phyloP scores from a whole-genome alignment of 129 eudicot genomes.

The Arctium lappa region DNA sequence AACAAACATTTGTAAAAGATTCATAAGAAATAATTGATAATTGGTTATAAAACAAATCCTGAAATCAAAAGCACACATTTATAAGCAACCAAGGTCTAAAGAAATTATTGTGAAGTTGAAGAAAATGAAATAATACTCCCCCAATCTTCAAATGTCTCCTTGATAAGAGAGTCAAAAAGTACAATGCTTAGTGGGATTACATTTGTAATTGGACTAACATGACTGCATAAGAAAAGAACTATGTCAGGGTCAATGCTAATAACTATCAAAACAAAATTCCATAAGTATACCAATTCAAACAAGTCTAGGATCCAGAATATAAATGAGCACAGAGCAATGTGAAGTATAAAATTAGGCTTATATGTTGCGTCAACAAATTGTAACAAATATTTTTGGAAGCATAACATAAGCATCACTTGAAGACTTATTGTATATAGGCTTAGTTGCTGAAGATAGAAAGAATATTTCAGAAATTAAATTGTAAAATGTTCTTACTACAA shows the following conservation, averaged over 20 bases:
- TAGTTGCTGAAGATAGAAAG: too few relatives aligned
- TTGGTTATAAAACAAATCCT: not conserved
- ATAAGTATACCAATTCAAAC: not conserved
- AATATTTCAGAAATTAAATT: too few relatives aligned
- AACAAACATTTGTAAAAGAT: too few relatives aligned
- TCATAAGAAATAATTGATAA: not conserved
- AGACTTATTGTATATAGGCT: not conserved
- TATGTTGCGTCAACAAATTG: not conserved
- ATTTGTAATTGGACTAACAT: too few relatives aligned
- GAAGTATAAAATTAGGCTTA: not conserved
- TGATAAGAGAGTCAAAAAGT: not conserved
- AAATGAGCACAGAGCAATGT: not conserved
- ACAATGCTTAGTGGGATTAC: too few relatives aligned
- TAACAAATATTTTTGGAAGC: not conserved
- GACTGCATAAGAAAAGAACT: too few relatives aligned
- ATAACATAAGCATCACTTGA: too few relatives aligned
- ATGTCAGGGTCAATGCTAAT: slow-evolving; percentile 11
- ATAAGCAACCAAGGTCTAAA: not conserved
- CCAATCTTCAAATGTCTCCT: slow-evolving; percentile 99
- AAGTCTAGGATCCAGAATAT: not conserved
- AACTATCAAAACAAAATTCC: not conserved
- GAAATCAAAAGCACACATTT: not conserved
- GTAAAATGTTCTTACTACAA: too few relatives aligned
- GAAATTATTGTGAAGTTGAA: not conserved
- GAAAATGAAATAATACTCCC: slow-evolving; percentile 38